Conservation (phyloP, 768 basidiomycete genomes). For the Collybia nuda region DNA sequence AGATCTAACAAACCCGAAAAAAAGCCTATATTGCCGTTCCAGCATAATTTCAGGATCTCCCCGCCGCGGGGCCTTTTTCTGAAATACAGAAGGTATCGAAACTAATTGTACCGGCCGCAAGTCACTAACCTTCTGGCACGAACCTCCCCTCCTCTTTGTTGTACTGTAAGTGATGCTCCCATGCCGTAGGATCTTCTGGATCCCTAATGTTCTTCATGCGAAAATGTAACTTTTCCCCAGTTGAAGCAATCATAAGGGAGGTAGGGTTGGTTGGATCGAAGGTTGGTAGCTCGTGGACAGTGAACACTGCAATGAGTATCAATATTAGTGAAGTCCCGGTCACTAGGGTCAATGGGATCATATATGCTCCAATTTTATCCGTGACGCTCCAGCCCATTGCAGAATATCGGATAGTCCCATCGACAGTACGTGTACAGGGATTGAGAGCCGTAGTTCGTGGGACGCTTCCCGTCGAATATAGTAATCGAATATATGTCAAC, state of each 20-base stretch:
- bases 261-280: constrained; percentile 2
- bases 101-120: too few relatives aligned
- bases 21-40: too few relatives aligned
- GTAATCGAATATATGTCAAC: background rate
- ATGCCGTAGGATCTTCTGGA: too few relatives aligned
- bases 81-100: too few relatives aligned
- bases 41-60: too few relatives aligned
- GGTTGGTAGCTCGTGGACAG: background rate
- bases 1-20: too few relatives aligned
- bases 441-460: background rate
- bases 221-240: too few relatives aligned
- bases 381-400: background rate
- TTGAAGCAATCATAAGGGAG: background rate
- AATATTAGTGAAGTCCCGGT: constrained; percentile 17
- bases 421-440: background rate
- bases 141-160: too few relatives aligned
- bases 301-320: constrained; percentile 11
- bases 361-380: constrained; percentile 13
- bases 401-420: background rate
- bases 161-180: too few relatives aligned
- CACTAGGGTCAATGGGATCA: constrained; percentile 21
- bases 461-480: background rate
- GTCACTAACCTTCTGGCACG: too few relatives aligned
- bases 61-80: too few relatives aligned
- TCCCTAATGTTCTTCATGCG: too few relatives aligned